Base-by-base conservation (phyloP, 2,329 filamentous ascomycete genomes). In the Talaromyces funiculosus region DNA sequence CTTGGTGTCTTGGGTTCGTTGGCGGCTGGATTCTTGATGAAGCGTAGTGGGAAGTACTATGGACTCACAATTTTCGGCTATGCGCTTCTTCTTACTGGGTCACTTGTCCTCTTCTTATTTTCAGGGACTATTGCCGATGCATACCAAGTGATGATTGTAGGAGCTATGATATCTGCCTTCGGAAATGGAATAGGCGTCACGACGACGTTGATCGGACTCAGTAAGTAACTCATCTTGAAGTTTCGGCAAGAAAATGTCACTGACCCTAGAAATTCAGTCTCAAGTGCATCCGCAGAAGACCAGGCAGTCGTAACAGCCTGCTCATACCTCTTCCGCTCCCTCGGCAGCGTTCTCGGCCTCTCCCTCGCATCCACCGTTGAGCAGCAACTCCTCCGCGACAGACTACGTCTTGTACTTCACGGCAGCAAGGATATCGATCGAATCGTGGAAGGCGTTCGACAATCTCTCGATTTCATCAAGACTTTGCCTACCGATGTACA, bases 241-340 rank as follows among this genome's bases (percentile, higher is more conserved):
- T 47, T 51, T 53, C 45, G 4, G 4, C 35, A 33, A 29, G 9
- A 4, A n/a, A 14, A 37, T 8, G 22, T 5, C 1, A 42, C 53
- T 61, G 53, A 61, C 7, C 7, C 14, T 51, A 16, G 29, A 24
- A 1, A 22, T 24, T 33, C n/a, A 35, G 84, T 92, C 64, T 86
- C 89, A 33, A 90, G 91, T 68, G 83, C 87, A 0, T 76, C 82
- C 1, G 78, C 80, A 3, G 80, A 84, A 45, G 89, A 92, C 65
- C 86, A 89, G 63, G 89, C 90, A 1, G 83, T 92, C 1, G 88
- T 86, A 3, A 89, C 90, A 16, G 90, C 90, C 7, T 91, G 88
- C 71, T 89, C 86, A 20, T 93, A 93, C 73, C 83, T 93, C 24
- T 93, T 93, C 79, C 86, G 90, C 40, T 88, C 87, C 1, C 79